Conservation (phyloP, 257 asterid species). For the Haberlea rhodopensis region DNA sequence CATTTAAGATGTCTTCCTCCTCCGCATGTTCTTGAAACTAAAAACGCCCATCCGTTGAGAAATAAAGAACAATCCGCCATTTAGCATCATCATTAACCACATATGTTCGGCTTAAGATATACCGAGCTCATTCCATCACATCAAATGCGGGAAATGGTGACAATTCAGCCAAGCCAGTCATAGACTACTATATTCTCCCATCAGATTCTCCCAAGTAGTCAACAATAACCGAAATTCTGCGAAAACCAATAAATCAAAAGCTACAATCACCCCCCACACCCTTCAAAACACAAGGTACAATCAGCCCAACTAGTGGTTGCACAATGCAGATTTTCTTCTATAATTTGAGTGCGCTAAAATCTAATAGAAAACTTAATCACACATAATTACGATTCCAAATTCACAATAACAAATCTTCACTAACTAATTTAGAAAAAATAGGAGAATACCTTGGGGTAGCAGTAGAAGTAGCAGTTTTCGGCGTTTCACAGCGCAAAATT, state of each 20-base stretch:
- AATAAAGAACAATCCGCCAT: too few species aligned
- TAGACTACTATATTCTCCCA: not conserved
- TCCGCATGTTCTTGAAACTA: not conserved
- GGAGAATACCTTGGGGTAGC: not conserved
- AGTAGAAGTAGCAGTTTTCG: not conserved
- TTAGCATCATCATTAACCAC: too few species aligned
- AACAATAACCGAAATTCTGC: not conserved
- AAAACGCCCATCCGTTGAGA: not conserved
- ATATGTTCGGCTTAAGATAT: too few species aligned
- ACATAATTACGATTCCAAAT: not conserved
- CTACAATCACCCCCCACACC: not conserved
- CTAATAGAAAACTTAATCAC: not conserved
- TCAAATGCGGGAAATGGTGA: too few species aligned
- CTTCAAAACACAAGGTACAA: not conserved
- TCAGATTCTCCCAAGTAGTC: not conserved
- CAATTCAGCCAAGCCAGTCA: not conserved
- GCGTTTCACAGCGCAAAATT: not conserved
- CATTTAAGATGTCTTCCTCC: not conserved
- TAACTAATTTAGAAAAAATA: not conserved
- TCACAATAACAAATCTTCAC: not conserved
- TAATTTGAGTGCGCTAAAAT: too few species aligned
- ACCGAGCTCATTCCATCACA: too few species aligned
- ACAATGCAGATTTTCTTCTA: not conserved
- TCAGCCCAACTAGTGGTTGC: not conserved
- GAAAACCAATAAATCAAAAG: not conserved